A percentile compares a stretch with the other conserved stretches of the same genome.
These are phyloP conservation scores for Quercus tomentella DNA, from an alignment of 331 rosid genomes.

Conservation along the genomic window DNA sequence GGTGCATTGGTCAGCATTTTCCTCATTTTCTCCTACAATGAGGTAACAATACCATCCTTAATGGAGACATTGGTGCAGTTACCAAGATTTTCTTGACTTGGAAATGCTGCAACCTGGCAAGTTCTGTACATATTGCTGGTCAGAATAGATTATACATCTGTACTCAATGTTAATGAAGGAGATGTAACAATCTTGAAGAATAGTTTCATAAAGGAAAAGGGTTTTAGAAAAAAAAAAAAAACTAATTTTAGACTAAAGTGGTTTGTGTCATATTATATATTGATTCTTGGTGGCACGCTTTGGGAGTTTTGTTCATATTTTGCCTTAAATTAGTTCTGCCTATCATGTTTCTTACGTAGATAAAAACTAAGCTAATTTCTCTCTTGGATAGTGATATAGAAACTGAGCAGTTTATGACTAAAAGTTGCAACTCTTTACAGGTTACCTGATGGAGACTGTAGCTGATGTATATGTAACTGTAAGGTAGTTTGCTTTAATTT, in stretches of 20 bases:
- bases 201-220: background rate
- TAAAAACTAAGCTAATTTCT: background rate
- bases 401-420: conserved; percentile 14
- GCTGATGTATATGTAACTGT: conserved; percentile 52
- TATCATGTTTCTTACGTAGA: background rate
- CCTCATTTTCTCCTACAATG: background rate
- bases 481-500: conserved; percentile 43
- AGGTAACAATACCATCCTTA: background rate
- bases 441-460: conserved; percentile 64
- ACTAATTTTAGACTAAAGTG: background rate
- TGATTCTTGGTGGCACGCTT: background rate
- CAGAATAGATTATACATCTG: background rate
- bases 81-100: background rate
- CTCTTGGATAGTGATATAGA: background rate
- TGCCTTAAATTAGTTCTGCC: background rate
- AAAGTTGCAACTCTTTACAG: conserved; percentile 38
- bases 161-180: background rate
- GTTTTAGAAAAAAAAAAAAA: background rate
- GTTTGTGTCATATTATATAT: background rate
- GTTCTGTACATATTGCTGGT: background rate
- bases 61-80: background rate
- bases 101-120: background rate
- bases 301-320: background rate
- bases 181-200: background rate
- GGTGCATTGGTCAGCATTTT: background rate